Evolutionary conservation across 768 basidiomycete species (phyloP), one percentile per base, ranked within the genome.

Genomic region (Daedaleopsis nitida): DNA sequence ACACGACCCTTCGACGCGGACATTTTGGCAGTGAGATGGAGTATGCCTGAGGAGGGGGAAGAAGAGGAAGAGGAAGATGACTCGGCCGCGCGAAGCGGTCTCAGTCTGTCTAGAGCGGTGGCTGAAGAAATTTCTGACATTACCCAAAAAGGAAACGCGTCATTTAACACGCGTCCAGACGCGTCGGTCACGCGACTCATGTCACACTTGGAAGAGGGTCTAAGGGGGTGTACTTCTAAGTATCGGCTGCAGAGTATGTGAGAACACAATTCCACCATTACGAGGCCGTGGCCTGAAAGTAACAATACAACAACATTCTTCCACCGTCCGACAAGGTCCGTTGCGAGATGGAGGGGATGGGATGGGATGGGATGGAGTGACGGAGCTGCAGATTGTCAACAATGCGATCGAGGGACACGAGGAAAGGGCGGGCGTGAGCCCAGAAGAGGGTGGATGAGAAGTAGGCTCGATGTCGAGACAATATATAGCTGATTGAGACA

Each of bases 1-100:
- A 98, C 95, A 72, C 94, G 94, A 66, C 95, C 94, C 71, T 82
- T 82, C 8, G 73, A 71, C 49, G 78, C 68, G 61, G 84, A 53
- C 71, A 72, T 72, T 45, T 44, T 60, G 59, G 14, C 39, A 59
- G 27, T 17, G 43, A 48, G 13, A 53, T 42, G 16, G 16, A 43
- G 37, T 34, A 48, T 14, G 52, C 37, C 43, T 24, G 51, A 52
- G 27, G 37, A 38, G 53, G 19, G 21, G 37, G 43, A 53, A 43
- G 13, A 14, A 27, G n/a, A 52, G 14, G 47, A 45, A 5, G 53
- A 39, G 23, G 12, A 27, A 60, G 27, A 50, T 63, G 62, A 63
- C 62, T 63, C 62, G 61, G 56, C 5, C 52, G 43, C 38, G 38
- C 35, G 16, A 14, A 13, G 17, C 17, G 39, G 39, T 17, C 38